Conservation (phyloP, 805 yeast genomes). For the Blastobotrys peoriensis region DNA sequence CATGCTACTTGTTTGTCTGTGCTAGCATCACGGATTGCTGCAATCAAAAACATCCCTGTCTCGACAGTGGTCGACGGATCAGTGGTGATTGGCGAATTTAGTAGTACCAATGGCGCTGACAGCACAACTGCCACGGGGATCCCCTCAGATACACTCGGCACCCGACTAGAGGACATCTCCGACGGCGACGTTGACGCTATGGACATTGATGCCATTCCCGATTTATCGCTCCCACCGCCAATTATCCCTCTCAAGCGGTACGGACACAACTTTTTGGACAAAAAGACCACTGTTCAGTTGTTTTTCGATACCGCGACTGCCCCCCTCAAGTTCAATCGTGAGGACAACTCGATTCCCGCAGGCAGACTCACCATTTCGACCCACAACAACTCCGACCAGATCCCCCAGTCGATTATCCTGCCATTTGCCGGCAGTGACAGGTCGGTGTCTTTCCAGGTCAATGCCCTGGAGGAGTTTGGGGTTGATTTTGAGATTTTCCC, state of each 20-base stretch:
- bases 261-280: constrained; percentile 93
- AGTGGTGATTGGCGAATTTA: not conserved
- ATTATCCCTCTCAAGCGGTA: constrained; percentile 88
- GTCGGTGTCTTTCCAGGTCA: constrained; percentile 77
- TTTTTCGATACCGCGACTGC: constrained; percentile 49
- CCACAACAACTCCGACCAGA: constrained; percentile 60
- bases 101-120: not conserved
- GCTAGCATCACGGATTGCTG: constrained; percentile 33
- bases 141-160: not conserved
- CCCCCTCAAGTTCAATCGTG: constrained; percentile 41
- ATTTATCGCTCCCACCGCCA: constrained; percentile 90
- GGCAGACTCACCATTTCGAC: constrained; percentile 75
- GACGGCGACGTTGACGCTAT: constrained; percentile 15
- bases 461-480: constrained; percentile 62
- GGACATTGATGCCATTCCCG: constrained; percentile 69
- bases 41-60: not conserved
- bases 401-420: constrained; percentile 78
- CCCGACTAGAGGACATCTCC: constrained; percentile 6
- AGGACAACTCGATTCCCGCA: constrained; percentile 34
- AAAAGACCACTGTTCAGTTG: constrained; percentile 77
- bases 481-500: constrained; percentile 90
- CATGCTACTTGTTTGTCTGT: constrained; percentile 75
- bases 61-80: constrained; percentile 1
- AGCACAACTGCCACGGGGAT: not conserved
- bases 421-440: constrained; percentile 68